phyloP scores from a whole-genome alignment of 2,329 filamentous ascomycete species.

The Karstenula rhodostoma region DNA sequence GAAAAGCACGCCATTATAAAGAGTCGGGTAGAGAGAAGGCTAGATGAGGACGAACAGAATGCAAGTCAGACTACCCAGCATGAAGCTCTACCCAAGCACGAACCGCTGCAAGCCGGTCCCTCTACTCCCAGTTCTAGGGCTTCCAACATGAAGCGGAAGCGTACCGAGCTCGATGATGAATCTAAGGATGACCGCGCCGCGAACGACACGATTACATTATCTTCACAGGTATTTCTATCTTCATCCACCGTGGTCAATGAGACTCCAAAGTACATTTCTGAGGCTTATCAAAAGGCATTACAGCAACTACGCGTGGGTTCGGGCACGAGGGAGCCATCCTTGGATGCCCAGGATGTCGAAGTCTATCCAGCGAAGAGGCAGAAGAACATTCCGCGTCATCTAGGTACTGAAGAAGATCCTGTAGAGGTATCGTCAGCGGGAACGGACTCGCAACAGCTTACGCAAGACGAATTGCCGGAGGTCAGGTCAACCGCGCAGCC shows the following conservation, averaged over 20 bases:
- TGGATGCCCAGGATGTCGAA: conserved; percentile 11
- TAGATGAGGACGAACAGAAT: background rate
- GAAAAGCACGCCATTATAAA: conserved; percentile 35
- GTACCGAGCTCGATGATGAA: conserved; percentile 17
- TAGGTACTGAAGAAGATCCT: conserved; percentile 25
- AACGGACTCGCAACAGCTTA: conserved; percentile 17
- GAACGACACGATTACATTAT: conserved; percentile 13
- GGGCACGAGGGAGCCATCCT: conserved; percentile 3
- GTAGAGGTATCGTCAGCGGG: conserved; percentile 34
- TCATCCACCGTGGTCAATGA: conserved; percentile 34
- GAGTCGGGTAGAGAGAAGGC: conserved; percentile 25
- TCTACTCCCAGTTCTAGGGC: background rate
- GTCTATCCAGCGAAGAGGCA: conserved; percentile 26
- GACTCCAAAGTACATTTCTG: conserved; percentile 33
- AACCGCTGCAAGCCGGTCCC: background rate
- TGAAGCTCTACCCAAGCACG: conserved; percentile 1
- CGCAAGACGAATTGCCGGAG: conserved; percentile 3
- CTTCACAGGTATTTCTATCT: conserved; percentile 20
- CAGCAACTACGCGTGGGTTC: conserved; percentile 30
- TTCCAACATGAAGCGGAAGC: conserved; percentile 5
- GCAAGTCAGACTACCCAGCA: conserved; percentile 15
- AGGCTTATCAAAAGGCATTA: conserved; percentile 29
- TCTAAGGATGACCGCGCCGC: conserved; percentile 12
- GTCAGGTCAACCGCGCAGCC: background rate
- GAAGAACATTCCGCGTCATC: conserved; percentile 23